Percentiles rank a stretch among this genome's conserved stretches.
Evolutionary conservation across 2,329 filamentous ascomycete species (phyloP).

Genomic region (Aspergillus unguis): DNA sequence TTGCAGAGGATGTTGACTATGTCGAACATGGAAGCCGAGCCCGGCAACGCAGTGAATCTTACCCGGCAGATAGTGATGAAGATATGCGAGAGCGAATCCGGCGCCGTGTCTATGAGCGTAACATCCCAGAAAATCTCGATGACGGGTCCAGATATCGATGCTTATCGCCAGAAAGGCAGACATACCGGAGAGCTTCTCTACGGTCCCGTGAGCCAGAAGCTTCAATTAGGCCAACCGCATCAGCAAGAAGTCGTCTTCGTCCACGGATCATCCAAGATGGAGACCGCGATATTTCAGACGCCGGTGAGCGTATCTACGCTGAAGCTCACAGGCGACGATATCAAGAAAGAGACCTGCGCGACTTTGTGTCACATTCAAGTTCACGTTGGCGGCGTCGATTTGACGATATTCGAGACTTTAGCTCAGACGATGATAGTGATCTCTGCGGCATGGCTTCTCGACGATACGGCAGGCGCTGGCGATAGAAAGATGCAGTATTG

Average conservation of each 20-base stretch:
- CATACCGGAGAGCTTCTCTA: neutral
- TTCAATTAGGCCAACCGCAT: neutral
- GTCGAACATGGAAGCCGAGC: conserved; percentile 9
- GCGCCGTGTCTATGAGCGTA: neutral
- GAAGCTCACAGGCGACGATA: conserved; percentile 15
- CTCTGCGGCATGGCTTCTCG: neutral
- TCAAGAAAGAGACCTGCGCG: conserved; percentile 8
- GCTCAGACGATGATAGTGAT: conserved; percentile 3
- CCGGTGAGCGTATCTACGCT: conserved; percentile 18
- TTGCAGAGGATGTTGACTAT: conserved; percentile 17
- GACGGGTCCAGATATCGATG: neutral
- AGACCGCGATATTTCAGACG: conserved; percentile 19
- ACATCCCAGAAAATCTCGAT: neutral
- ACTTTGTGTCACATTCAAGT: conserved; percentile 6
- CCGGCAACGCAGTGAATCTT: neutral
- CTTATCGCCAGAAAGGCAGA: conserved; percentile 2
- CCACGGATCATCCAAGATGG: conserved; percentile 29
- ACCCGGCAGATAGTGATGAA: conserved; percentile 1
- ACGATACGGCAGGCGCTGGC: conserved; percentile 5
- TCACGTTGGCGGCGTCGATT: conserved; percentile 7
- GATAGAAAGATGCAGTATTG: neutral
- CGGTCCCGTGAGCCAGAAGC: neutral
- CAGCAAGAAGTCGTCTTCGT: conserved; percentile 4
- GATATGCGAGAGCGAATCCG: neutral
- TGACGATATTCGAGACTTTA: conserved; percentile 6